Percentiles rank a stretch among this genome's conserved stretches.
Conservation (phyloP, 75 land plant genomes). For the Pinus taeda region DNA sequence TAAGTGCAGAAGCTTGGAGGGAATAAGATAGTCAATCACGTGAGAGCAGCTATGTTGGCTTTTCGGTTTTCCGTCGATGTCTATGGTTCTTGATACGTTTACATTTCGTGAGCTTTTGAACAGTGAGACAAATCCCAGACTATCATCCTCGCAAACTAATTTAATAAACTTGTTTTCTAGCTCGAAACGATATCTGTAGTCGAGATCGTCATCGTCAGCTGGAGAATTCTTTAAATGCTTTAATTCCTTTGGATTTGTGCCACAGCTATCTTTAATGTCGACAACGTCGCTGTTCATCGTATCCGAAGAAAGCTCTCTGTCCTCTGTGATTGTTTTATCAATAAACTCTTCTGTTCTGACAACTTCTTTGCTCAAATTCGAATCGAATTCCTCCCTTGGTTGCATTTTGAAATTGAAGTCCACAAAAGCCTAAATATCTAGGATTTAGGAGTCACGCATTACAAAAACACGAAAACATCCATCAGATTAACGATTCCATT, state of each 20-base stretch:
- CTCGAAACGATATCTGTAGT: not conserved
- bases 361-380: no score
- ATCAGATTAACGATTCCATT: not conserved
- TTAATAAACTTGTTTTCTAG: not conserved
- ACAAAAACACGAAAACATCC: not conserved
- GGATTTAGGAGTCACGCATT: not conserved
- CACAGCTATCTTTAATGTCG: not conserved
- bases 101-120: not conserved
- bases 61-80: not conserved
- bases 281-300: not conserved
- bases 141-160: constrained; percentile 5
- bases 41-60: not conserved
- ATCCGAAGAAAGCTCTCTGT: not conserved
- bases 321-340: not conserved
- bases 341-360: not conserved
- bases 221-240: not conserved
- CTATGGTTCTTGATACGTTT: not conserved
- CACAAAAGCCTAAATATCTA: not conserved
- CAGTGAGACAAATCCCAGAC: not conserved
- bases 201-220: not conserved
- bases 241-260: not conserved
- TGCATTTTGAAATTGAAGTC: not conserved
- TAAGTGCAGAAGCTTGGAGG: not conserved
- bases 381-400: not conserved
- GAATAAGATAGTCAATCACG: not conserved